Evolutionary conservation across 2,329 filamentous ascomycete genomes (phyloP), one percentile per base, ranked within the genome.

Genomic region (Taxawa tesnikishii): DNA sequence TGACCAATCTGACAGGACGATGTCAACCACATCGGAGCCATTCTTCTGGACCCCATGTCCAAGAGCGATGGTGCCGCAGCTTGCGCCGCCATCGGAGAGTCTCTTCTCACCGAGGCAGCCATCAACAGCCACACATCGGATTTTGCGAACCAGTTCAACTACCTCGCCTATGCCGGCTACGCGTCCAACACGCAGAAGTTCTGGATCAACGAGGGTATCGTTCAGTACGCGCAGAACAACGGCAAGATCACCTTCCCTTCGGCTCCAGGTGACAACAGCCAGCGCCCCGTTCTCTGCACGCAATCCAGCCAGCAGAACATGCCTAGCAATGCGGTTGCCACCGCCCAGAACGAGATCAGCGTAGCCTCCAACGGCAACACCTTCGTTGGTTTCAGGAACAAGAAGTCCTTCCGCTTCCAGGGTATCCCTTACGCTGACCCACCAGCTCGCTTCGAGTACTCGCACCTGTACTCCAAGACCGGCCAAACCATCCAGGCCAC

Each of bases 341-440:
- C 44, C 11, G 41, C 52, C 9, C 49, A 50, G 6, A 65, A 62
- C 26, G 43, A 58, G 26, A 36, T 68, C 12, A 47, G 50, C 7
- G 43, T 68, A 7, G 33, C 52, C 2, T 55, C 62, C 2, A 47
- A 43, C n/a, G 55, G 56, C 4, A 68, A 68, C 34, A 62, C 44
- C 0, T 69, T 59, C 31, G 43, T 62, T 12, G 68, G 68, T 0
- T 69, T 62, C 41, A 58, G 67, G 6, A 69, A 72, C 42, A 58
- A 67, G 39, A 67, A 69, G 43, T 69, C 50, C 5, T 67, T 67
- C 39, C 58, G 60, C 11, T 67, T 67, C 41, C 46, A 58, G 8
- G 62, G 63, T 2, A 58, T 67, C 15, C 58, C 58, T 4, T 67
- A 64, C 38, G 63, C 63, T 10, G 50, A 54, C 33, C 57, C 11